These are phyloP conservation scores for Pichia sp. DNA, from an alignment of 1,139 yeast species.

Conservation along the genomic window DNA sequence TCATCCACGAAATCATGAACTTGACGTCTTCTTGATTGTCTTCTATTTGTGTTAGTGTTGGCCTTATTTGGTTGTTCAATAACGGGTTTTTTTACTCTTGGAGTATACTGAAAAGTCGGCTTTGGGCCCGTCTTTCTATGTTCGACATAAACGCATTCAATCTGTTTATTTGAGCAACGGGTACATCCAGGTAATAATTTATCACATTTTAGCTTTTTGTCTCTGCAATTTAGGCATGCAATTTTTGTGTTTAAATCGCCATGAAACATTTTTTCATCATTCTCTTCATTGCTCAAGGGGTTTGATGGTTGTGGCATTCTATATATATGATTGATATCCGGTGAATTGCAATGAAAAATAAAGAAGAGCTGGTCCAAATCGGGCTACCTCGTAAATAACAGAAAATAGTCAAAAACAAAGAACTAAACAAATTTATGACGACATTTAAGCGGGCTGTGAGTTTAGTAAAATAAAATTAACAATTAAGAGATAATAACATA, in stretches of 20 bases:
- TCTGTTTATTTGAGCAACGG: constrained; percentile 19
- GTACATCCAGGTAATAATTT: constrained; percentile 23
- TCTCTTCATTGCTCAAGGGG: background rate
- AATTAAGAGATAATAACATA: too few relatives aligned
- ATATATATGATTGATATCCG: background rate
- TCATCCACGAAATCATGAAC: background rate
- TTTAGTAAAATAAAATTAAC: too few relatives aligned
- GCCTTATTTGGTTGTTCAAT: background rate
- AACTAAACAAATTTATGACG: too few relatives aligned
- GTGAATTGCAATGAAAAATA: too few relatives aligned
- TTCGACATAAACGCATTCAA: constrained; percentile 21
- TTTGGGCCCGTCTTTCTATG: constrained; percentile 30
- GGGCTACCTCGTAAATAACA: too few relatives aligned
- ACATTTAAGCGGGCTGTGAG: background rate
- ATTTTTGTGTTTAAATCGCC: constrained; percentile 18
- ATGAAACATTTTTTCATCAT: background rate
- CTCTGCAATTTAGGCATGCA: constrained; percentile 27
- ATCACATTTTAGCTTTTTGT: constrained; percentile 26
- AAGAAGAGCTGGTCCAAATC: too few relatives aligned
- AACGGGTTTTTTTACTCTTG: background rate
- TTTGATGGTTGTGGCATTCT: background rate
- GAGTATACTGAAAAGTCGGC: constrained; percentile 6
- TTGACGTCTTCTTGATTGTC: background rate
- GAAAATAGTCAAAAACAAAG: too few relatives aligned
- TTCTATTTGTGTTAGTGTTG: background rate